Conservation (phyloP, 768 basidiomycete species). For the Tricholoma hemisulphureum region DNA sequence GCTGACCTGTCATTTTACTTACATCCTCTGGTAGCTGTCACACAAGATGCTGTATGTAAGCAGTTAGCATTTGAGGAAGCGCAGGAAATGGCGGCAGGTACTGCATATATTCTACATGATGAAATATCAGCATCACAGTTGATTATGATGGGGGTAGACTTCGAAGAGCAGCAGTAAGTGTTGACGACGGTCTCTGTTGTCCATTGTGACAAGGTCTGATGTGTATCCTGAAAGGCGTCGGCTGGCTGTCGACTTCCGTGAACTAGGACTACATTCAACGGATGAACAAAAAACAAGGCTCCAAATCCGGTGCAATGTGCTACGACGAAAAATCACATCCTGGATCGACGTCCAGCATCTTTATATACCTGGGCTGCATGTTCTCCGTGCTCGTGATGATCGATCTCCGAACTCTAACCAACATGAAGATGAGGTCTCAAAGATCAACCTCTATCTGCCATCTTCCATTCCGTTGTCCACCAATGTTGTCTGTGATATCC, state of each 20-base stretch:
- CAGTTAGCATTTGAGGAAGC: constrained; percentile 4
- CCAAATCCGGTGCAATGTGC: neutral
- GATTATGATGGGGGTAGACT: constrained; percentile 9
- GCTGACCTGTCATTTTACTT: neutral
- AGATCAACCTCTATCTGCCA: neutral
- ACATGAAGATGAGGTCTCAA: neutral
- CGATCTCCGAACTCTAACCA: neutral
- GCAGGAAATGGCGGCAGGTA: neutral
- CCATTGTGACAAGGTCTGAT: neutral
- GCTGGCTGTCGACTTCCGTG: neutral
- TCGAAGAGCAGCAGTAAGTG: constrained; percentile 9
- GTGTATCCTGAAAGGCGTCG: neutral
- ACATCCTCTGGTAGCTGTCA: neutral
- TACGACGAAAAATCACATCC: neutral
- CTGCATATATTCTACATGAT: constrained; percentile 5
- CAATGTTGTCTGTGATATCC: neutral
- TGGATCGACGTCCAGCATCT: constrained; percentile 6
- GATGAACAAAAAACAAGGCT: neutral
- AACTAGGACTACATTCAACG: neutral
- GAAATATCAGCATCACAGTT: constrained; percentile 4
- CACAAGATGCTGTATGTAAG: neutral
- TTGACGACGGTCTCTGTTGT: neutral
- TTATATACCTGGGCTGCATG: neutral
- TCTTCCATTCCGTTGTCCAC: neutral
- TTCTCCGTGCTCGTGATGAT: neutral